These are phyloP conservation scores for Phialocephala sp. DNA, from an alignment of 2,329 filamentous ascomycete species.

Conservation along the genomic window DNA sequence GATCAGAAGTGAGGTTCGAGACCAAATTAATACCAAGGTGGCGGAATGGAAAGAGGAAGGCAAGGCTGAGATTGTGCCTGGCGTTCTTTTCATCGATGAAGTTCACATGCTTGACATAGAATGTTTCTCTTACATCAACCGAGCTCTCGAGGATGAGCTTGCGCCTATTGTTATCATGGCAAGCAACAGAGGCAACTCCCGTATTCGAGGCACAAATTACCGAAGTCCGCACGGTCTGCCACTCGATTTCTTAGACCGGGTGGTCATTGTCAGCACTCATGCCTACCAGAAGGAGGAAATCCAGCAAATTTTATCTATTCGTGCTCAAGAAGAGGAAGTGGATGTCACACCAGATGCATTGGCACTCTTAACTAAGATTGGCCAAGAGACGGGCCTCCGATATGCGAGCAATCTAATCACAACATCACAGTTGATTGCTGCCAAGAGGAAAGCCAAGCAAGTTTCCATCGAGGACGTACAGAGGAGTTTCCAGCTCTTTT, in stretches of 20 bases:
- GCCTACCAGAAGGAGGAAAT: constrained; percentile 84
- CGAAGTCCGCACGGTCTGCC: constrained; percentile 91
- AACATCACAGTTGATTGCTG: constrained; percentile 84
- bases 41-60: constrained; percentile 99
- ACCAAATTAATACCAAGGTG: constrained; percentile 99
- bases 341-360: constrained; percentile 89
- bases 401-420: constrained; percentile 99
- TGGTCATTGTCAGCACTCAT: constrained; percentile 95
- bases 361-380: constrained; percentile 93
- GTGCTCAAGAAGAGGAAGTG: constrained; percentile 94
- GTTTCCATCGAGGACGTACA: constrained; percentile 89
- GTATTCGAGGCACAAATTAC: constrained; percentile 93
- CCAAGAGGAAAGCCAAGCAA: constrained; percentile 84
- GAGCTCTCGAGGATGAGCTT: constrained; percentile 91
- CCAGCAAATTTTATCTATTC: constrained; percentile 88
- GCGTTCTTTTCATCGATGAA: constrained; percentile 97
- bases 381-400: constrained; percentile 85
- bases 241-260: constrained; percentile 92
- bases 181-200: constrained; percentile 90
- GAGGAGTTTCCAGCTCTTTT: constrained; percentile 92
- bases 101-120: constrained; percentile 99
- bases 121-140: constrained; percentile 98
- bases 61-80: constrained; percentile 97
- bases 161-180: constrained; percentile 99
- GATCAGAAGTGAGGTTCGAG: constrained; percentile 94